Percentiles rank a stretch among this genome's conserved stretches.
Evolutionary conservation across 73 alveolate genomes (phyloP).

Genomic region (Paramecium sonneborni): DNA sequence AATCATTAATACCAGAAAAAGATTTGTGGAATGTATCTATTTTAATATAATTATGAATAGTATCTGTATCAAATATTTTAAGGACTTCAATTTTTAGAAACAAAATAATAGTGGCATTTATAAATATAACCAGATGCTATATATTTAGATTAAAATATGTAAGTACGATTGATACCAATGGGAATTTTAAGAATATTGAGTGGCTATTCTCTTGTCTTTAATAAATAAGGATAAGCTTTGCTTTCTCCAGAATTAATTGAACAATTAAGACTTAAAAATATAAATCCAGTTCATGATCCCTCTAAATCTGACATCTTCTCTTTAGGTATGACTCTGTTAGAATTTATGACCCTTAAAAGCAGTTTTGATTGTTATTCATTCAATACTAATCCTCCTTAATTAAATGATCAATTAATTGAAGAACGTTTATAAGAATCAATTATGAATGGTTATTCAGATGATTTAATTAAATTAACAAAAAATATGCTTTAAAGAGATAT

Average conservation of each 20-base stretch:
- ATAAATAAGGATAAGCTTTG: not conserved
- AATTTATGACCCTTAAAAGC: not conserved
- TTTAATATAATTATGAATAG: not conserved
- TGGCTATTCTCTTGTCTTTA: not conserved
- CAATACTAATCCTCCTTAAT: not conserved
- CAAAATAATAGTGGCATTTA: not conserved
- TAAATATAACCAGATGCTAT: not conserved
- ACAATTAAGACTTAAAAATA: not conserved
- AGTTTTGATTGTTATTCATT: slow-evolving; percentile 25
- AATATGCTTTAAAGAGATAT: not conserved
- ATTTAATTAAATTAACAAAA: not conserved
- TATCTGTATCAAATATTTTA: not conserved
- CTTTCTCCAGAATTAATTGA: slow-evolving; percentile 34
- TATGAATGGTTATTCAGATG: slow-evolving; percentile 20
- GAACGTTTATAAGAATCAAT: not conserved
- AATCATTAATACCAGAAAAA: not conserved
- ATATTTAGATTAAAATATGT: not conserved
- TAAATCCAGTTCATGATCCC: not conserved
- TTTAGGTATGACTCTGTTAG: slow-evolving; percentile 42
- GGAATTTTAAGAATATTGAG: slow-evolving; percentile 17
- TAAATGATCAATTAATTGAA: not conserved
- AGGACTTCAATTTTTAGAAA: not conserved
- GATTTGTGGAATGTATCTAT: not conserved
- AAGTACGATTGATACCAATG: not conserved
- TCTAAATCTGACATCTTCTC: slow-evolving; percentile 30